Base-by-base conservation (phyloP, 192 early-diverging fungal species). In the Coemansia sp. region DNA sequence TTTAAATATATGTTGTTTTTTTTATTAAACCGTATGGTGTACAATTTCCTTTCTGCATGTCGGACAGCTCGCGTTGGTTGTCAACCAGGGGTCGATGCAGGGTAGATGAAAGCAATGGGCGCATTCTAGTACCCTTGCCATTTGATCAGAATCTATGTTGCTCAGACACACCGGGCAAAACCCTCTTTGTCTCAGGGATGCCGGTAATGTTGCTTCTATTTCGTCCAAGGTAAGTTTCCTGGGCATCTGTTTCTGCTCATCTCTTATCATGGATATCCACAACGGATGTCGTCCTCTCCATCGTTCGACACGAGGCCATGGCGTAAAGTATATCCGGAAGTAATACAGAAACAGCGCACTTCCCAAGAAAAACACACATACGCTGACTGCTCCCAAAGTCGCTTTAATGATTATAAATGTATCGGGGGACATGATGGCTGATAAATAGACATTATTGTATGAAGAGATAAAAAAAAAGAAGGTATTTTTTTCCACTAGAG, bases 31-130 rank as follows among this genome's bases (percentile, higher is more conserved):
- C 54, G 45, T 62, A 7, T 40, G 12, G 28, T 28, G 18, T 18
- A 64, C 38, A 3, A 64, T 50, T 31, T 65, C 48, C 22, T 60
- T 76, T 34, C 68, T 63, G 29, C 68, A 71, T 4, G 68, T 63
- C 5, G 68, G 74, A 28, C 68, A 76, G 22, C 54, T 71, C 0
- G 61, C 56, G 18, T 71, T 67, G 25, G 61, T 75, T 10, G 51
- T 59, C 34, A 75, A 32, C 73, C 73, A 75, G 14, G 73, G 73
- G 25, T 75, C 73, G 25, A 75, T 75, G 45, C 73, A 75, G 48
- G 60, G 64, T 0, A 60, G 51, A 12, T 75, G 73, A 7, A 75
- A 75, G 28, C 60, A 63, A 42, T 75, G 73, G 3, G 7, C 18
- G 36, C 73, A 75, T 7, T 8, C 55, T 4, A 75, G 42, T 3